These are phyloP conservation scores for Ophiostoma novo-ulmi DNA, from an alignment of 2,329 filamentous ascomycete genomes.

Conservation along the genomic window DNA sequence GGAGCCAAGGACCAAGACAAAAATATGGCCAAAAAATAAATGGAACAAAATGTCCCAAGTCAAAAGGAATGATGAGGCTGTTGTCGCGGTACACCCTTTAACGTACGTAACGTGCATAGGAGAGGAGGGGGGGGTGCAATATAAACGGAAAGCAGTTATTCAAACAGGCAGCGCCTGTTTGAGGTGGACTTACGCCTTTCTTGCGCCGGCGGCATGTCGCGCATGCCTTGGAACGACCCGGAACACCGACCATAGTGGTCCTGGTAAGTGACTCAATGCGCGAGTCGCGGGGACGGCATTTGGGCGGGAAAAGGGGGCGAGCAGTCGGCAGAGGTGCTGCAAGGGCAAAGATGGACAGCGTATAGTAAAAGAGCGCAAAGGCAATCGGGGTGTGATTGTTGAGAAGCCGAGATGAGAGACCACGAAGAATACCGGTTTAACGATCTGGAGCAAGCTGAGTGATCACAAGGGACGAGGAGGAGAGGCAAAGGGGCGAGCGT, in stretches of 20 bases:
- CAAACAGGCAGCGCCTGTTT: background rate
- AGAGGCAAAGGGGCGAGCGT: background rate
- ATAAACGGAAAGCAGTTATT: background rate
- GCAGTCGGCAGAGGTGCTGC: background rate
- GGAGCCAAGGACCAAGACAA: background rate
- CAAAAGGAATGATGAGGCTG: background rate
- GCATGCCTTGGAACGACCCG: slow-evolving; percentile 29
- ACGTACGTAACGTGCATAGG: background rate
- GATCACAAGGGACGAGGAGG: background rate
- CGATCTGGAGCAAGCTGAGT: background rate
- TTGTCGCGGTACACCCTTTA: background rate
- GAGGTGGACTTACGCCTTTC: slow-evolving; percentile 26
- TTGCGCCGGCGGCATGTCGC: slow-evolving; percentile 28
- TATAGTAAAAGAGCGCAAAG: background rate
- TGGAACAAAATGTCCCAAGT: background rate
- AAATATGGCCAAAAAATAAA: background rate
- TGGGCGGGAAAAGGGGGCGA: slow-evolving; percentile 9
- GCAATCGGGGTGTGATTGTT: background rate
- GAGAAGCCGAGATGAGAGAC: background rate
- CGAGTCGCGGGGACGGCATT: slow-evolving; percentile 22
- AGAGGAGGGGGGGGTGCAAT: background rate
- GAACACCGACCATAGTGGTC: slow-evolving; percentile 28
- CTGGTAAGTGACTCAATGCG: slow-evolving; percentile 20
- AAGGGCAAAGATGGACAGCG: background rate
- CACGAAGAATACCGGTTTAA: background rate